Conservation (phyloP, 2,329 filamentous ascomycete genomes). For the Neonectria neomacrospora region DNA sequence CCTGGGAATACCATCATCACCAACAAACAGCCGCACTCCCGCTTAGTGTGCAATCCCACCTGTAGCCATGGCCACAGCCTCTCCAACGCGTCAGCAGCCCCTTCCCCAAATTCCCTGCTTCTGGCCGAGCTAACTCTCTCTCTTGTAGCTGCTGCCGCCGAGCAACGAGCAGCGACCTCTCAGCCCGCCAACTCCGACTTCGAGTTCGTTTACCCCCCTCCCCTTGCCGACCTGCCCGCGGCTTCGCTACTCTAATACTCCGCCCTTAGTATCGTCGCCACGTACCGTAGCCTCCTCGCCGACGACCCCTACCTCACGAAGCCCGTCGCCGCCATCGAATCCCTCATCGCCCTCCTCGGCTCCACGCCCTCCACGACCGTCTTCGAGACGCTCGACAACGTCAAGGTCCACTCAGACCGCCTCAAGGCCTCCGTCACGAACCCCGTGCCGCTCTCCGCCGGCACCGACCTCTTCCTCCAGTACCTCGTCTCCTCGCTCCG, state of each 20-base stretch:
- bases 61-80: constrained; percentile 35
- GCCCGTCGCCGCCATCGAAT: constrained; percentile 93
- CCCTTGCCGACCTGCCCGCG: not conserved
- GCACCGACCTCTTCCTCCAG: constrained; percentile 94
- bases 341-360: constrained; percentile 86
- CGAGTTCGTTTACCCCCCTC: constrained; percentile 40
- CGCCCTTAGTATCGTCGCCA: constrained; percentile 61
- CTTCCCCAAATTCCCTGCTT: not conserved
- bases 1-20: constrained; percentile 37
- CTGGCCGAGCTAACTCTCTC: not conserved
- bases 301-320: constrained; percentile 89
- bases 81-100: constrained; percentile 28
- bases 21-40: not conserved
- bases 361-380: constrained; percentile 85
- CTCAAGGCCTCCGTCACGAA: constrained; percentile 86
- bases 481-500: constrained; percentile 84
- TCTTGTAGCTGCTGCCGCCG: constrained; percentile 21
- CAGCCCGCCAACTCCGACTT: constrained; percentile 34
- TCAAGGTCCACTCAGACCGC: constrained; percentile 79
- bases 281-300: constrained; percentile 65
- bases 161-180: constrained; percentile 34
- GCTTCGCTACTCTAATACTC: not conserved
- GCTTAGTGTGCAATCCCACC: not conserved
- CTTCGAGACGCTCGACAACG: constrained; percentile 90
- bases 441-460: constrained; percentile 90